Conservation (phyloP, 768 basidiomycete genomes). For the Pleurotus tuoliensis region DNA sequence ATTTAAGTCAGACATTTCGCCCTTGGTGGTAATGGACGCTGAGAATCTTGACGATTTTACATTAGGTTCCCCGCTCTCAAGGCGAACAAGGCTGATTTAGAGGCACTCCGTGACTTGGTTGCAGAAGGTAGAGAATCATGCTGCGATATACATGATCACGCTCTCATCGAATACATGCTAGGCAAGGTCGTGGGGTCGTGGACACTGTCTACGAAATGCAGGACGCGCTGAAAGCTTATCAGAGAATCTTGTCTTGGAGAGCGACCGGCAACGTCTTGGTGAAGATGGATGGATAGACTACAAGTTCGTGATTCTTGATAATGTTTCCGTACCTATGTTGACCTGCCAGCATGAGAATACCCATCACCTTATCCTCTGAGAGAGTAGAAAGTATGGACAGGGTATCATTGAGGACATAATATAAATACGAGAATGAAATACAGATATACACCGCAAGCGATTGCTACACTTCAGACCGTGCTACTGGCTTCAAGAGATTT, state of each 20-base stretch:
- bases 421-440: too few relatives aligned
- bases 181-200: constrained; percentile 38
- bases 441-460: too few relatives aligned
- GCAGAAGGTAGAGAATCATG: constrained; percentile 32
- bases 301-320: too few relatives aligned
- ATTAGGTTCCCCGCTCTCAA: too few relatives aligned
- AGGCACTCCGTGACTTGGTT: constrained; percentile 31
- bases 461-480: too few relatives aligned
- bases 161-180: not conserved
- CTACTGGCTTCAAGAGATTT: too few relatives aligned
- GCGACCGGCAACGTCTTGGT: constrained; percentile 62
- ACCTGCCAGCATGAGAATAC: too few relatives aligned
- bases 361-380: too few relatives aligned
- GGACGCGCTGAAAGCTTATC: constrained; percentile 59
- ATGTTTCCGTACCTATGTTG: too few relatives aligned
- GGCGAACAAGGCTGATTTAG: constrained; percentile 30
- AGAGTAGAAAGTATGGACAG: too few relatives aligned
- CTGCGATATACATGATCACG: constrained; percentile 30
- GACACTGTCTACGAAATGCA: constrained; percentile 59
- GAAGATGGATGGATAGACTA: too few relatives aligned
- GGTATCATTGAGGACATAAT: too few relatives aligned
- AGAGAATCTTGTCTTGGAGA: constrained; percentile 49
- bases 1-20: constrained; percentile 25
- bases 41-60: constrained; percentile 26
- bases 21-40: not conserved